Conservation (phyloP, 257 asterid species). For the Handroanthus guayacan region DNA sequence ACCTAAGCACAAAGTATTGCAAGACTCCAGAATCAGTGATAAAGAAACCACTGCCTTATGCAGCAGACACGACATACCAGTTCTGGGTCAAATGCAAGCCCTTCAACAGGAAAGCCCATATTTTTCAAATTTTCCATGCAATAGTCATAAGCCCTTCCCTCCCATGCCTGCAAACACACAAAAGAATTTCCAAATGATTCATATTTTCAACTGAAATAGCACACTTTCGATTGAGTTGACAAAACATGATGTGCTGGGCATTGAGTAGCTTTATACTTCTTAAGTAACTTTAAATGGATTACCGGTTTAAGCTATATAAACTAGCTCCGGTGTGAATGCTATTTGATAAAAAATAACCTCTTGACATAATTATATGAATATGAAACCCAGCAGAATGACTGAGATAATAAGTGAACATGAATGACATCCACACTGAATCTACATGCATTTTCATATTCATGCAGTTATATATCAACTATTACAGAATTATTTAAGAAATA, state of each 20-base stretch:
- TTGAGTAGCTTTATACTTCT: slow-evolving; percentile 6
- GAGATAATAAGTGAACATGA: neutral
- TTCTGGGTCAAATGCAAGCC: slow-evolving; percentile 89
- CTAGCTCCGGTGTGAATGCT: slow-evolving; percentile 2
- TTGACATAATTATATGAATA: too few species aligned
- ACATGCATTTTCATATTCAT: neutral
- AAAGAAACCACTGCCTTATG: slow-evolving; percentile 10
- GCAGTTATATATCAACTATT: slow-evolving; percentile 6
- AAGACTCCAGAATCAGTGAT: slow-evolving; percentile 19
- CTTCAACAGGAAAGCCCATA: slow-evolving; percentile 92
- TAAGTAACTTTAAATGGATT: slow-evolving; percentile 11
- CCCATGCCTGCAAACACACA: slow-evolving; percentile 78
- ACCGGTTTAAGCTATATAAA: slow-evolving; percentile 23
- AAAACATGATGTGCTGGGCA: neutral
- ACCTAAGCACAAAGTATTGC: slow-evolving; percentile 48
- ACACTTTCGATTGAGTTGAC: slow-evolving; percentile 14
- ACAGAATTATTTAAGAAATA: neutral
- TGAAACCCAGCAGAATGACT: neutral
- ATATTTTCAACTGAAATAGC: slow-evolving; percentile 13
- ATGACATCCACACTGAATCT: slow-evolving; percentile 2
- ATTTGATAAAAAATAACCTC: neutral
- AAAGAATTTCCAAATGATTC: slow-evolving; percentile 13
- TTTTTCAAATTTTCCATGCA: slow-evolving; percentile 77
- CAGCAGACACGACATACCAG: slow-evolving; percentile 54
- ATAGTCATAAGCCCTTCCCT: slow-evolving; percentile 95